Evolutionary conservation across 257 asterid genomes (phyloP), one percentile per base, ranked within the genome.

Genomic region (Rehmannia glutinosa): DNA sequence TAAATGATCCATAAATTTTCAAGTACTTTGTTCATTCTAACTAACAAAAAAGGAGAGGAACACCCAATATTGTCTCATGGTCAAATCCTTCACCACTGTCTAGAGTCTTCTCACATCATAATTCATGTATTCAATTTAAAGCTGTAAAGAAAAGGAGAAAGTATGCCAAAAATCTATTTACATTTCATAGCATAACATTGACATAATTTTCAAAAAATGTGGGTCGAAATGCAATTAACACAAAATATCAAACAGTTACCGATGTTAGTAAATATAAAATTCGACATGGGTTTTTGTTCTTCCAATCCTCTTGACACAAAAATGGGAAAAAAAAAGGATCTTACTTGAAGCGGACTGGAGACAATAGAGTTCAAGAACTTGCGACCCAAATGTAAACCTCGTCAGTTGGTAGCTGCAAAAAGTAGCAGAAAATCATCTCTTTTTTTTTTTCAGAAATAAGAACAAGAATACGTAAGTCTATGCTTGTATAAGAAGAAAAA

Each of bases 281-380:
- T n/a, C n/a, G n/a, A n/a, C n/a, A n/a, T n/a, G n/a, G n/a, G n/a
- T n/a, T n/a, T n/a, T n/a, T n/a, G n/a, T n/a, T n/a, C n/a, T n/a
- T n/a, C n/a, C n/a, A n/a, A n/a, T n/a, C n/a, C n/a, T n/a, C n/a
- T n/a, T n/a, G n/a, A n/a, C n/a, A n/a, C n/a, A n/a, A 43, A 51
- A 30, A 45, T 28, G 35, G 49, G n/a, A n/a, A 50, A 21, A 10
- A 32, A 50, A 20, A 21, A 43, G 27, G 33, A 57, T 78, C 91
- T 75, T 59, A 90, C 97, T 91, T 27, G 96, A 85, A 68, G 98
- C 93, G 28, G 96, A 83, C 27, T 91, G 92, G 65, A 91, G 96
- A 75, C 95, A 85, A 45, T 86, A 86, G 39, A 91, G 94, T 59
- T 89, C 81, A 47, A 91, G 85, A 79, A 82, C 82, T 45, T 89